A percentile compares a stretch with the other conserved stretches of the same genome.
These are phyloP conservation scores for Plasmodium ovale DNA, from an alignment of 169 alveolate species.

Conservation along the genomic window DNA sequence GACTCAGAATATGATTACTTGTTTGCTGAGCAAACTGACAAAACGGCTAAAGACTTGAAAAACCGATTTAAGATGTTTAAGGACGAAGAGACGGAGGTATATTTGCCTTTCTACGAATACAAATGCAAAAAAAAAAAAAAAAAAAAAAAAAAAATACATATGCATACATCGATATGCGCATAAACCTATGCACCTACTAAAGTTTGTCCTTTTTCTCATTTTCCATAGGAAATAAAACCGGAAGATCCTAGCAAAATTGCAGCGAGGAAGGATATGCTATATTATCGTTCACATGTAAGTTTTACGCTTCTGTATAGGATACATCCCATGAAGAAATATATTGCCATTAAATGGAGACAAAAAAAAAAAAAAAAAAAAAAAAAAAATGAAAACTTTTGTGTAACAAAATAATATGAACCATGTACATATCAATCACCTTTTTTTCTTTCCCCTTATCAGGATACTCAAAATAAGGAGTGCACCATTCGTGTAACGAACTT, in stretches of 20 bases:
- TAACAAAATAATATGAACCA: too few species aligned
- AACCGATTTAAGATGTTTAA: constrained; percentile 82
- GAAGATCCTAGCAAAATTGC: constrained; percentile 51
- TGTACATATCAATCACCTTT: too few species aligned
- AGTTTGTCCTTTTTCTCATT: not conserved
- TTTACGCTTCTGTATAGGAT: not conserved
- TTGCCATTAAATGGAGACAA: too few species aligned
- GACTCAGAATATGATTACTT: constrained; percentile 73
- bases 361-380: not conserved
- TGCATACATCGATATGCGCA: not conserved
- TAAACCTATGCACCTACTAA: not conserved
- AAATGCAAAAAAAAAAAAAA: not conserved
- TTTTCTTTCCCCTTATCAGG: constrained; percentile 38
- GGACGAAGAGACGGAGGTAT: constrained; percentile 80
- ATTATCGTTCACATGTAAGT: constrained; percentile 67
- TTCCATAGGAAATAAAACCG: constrained; percentile 52
- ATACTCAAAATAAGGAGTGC: constrained; percentile 87
- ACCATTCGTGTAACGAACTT: constrained; percentile 92
- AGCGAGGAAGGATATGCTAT: constrained; percentile 30
- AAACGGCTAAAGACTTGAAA: constrained; percentile 82
- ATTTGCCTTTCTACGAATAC: not conserved
- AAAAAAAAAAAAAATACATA: not conserved
- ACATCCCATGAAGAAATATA: too few species aligned
- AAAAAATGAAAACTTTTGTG: too few species aligned
- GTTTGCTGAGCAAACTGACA: constrained; percentile 69